phyloP scores from a whole-genome alignment of 768 basidiomycete species.

The Pleurotus djamor region DNA sequence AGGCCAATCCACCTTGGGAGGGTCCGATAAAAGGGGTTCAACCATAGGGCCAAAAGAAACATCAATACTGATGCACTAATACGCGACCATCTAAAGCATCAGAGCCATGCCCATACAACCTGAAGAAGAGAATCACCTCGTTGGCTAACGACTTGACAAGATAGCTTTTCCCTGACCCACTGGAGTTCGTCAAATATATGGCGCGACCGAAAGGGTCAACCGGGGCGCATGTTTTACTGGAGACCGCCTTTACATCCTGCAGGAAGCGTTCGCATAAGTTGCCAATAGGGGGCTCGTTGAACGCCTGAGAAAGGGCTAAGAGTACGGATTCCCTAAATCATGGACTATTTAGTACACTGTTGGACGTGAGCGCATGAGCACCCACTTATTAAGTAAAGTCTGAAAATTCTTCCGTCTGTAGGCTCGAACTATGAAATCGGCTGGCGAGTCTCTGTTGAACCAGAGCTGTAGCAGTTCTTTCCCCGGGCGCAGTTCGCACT shows the following conservation, averaged over 20 bases:
- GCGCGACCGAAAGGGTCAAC: neutral
- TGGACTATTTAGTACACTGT: neutral
- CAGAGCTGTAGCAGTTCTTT: neutral
- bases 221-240: neutral
- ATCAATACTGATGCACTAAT: neutral
- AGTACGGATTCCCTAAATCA: neutral
- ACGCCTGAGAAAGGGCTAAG: neutral
- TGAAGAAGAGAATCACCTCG: neutral
- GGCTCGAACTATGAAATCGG: neutral
- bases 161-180: neutral
- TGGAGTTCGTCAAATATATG: neutral
- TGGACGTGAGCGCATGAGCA: neutral
- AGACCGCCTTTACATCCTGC: neutral
- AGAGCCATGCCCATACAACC: neutral
- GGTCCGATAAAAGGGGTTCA: neutral
- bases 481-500: neutral
- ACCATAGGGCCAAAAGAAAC: neutral
- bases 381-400: neutral
- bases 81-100: neutral
- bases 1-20: neutral
- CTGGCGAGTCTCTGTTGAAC: neutral
- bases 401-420: neutral
- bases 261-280: neutral
- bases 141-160: neutral
- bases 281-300: neutral